Base-by-base conservation (phyloP, 495 filamentous ascomycete genomes). In the Penicillium crystallinum region DNA sequence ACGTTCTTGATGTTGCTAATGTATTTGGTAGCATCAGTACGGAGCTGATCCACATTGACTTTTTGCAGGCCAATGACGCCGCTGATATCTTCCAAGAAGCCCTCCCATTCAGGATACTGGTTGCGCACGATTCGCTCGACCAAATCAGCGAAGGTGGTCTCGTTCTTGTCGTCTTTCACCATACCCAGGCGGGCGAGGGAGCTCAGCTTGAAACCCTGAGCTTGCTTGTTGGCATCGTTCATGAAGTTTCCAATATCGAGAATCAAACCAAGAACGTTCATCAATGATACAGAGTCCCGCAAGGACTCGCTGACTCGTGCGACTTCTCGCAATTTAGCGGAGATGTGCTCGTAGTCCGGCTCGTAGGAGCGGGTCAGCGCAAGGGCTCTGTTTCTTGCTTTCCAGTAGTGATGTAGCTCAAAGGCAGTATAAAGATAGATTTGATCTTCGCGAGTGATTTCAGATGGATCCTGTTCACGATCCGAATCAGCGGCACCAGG, bases 201-300 rank as follows among this genome's bases (percentile, higher is more conserved):
- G 58, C 90, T 90, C 21, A 98, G 81, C 71, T 98, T 98, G 85
- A 98, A 98, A 41, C 93, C 93, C 55, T 86, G 88, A 2, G 95
- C 93, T 69, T 97, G 95, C 71, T 98, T 98, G 69, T 96, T 97
- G 41, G 91, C 84, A 61, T 97, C 93, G 73, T 98, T 98, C 93
- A 98, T 98, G 77, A 93, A 98, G 64, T 98, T 98, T 64, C 93
- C 93, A 62, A 98, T 95, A 70, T 96, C 90, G 57, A 97, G 76
- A 66, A 98, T 98, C 41, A 98, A 75, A 53, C 92, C 92, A 18
- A 98, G 84, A 36, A 98, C 90, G 54, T 93, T 96, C 82, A 97
- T 96, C 59, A 98, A 73, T 7, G 89, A 82, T 3, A 95, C 89
- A 2, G 92, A 97, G 57, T 92, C 89, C 25, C 92, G 80, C 39